A percentile compares a stretch with the other conserved stretches of the same genome.
Conservation (phyloP, 352 stramenopile genomes). For the Phytophthora sp. region DNA sequence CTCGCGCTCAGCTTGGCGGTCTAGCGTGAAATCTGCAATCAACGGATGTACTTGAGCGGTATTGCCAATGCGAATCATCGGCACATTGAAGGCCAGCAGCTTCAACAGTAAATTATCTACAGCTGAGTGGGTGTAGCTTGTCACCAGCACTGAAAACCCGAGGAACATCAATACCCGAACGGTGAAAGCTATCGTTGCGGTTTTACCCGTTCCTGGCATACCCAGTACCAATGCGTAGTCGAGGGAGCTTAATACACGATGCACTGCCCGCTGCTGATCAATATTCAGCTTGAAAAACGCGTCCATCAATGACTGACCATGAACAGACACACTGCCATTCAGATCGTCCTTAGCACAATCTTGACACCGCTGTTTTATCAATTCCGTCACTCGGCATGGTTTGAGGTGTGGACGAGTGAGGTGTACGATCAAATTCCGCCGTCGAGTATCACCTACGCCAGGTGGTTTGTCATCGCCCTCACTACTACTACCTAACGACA, state of each 20-base stretch:
- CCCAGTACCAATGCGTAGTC: slow-evolving; percentile 96
- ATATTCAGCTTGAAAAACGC: slow-evolving; percentile 74
- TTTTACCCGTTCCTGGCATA: slow-evolving; percentile 97
- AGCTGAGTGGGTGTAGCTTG: slow-evolving; percentile 97
- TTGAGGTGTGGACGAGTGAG: slow-evolving; percentile 67
- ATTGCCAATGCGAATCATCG: slow-evolving; percentile 82
- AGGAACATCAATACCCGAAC: slow-evolving; percentile 91
- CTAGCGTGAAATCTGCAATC: slow-evolving; percentile 63
- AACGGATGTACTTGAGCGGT: slow-evolving; percentile 70
- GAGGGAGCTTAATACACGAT: slow-evolving; percentile 85
- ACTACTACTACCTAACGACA: slow-evolving; percentile 10
- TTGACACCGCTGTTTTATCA: slow-evolving; percentile 46
- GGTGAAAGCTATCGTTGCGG: slow-evolving; percentile 95
- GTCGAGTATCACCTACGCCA: slow-evolving; percentile 52
- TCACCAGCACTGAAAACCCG: slow-evolving; percentile 95
- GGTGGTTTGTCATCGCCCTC: slow-evolving; percentile 18
- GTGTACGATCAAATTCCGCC: slow-evolving; percentile 72
- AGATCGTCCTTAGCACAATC: slow-evolving; percentile 13
- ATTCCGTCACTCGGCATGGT: slow-evolving; percentile 43
- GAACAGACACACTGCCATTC: slow-evolving; percentile 15
- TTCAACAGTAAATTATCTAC: slow-evolving; percentile 98
- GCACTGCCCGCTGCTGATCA: slow-evolving; percentile 75
- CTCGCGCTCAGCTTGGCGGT: slow-evolving; percentile 41
- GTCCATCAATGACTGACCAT: slow-evolving; percentile 41
- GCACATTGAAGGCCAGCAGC: slow-evolving; percentile 68